Percentiles rank a stretch among this genome's conserved stretches.
These are phyloP conservation scores for Pseudocercospora fijiensis DNA, from an alignment of 2,329 filamentous ascomycete species.

Conservation along the genomic window DNA sequence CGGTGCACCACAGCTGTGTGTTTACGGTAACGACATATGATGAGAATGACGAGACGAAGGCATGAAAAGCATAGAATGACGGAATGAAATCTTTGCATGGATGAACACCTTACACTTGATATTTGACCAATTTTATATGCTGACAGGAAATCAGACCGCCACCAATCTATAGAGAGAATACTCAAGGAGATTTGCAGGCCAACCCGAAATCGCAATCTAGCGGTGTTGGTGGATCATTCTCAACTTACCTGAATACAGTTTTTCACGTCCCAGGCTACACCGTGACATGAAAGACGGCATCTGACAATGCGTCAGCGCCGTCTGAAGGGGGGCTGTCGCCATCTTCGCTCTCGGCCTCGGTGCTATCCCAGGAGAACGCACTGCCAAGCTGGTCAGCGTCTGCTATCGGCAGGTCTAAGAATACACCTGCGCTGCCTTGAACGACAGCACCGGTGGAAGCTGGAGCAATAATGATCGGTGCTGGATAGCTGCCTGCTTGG, in stretches of 20 bases:
- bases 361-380: slow-evolving; percentile 9
- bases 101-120: neutral
- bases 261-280: neutral
- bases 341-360: neutral
- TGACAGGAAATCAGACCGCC: neutral
- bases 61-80: neutral
- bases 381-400: neutral
- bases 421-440: neutral
- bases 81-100: neutral
- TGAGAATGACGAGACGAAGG: slow-evolving; percentile 9
- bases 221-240: neutral
- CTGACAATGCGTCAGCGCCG: neutral
- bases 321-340: neutral
- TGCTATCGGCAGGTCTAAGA: neutral
- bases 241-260: neutral
- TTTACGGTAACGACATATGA: slow-evolving; percentile 33
- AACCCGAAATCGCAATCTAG: neutral
- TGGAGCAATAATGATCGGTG: neutral
- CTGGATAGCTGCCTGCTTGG: neutral
- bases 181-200: neutral
- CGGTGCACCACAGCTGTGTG: slow-evolving; percentile 23
- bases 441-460: neutral
- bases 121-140: neutral
- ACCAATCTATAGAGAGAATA: neutral
- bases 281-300: neutral